These are phyloP conservation scores for Truncatella angustata DNA, from an alignment of 2,329 filamentous ascomycete species.

Conservation along the genomic window DNA sequence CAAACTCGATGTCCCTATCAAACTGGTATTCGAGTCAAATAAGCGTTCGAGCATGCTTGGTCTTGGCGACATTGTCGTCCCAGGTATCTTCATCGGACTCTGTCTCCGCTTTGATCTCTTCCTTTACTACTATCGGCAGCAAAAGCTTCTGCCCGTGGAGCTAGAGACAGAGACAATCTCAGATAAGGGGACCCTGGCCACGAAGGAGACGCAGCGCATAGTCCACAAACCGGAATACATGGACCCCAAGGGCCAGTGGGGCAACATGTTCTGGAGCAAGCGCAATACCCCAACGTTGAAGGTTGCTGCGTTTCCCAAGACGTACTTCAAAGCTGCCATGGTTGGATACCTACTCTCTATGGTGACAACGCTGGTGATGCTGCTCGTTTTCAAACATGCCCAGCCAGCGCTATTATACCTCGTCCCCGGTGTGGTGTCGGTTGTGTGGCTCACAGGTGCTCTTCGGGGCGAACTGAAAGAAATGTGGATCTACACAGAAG, in stretches of 20 bases:
- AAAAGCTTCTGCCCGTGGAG: constrained; percentile 44
- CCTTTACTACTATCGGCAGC: constrained; percentile 72
- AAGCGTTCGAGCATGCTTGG: constrained; percentile 79
- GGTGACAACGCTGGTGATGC: constrained; percentile 70
- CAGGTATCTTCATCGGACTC: constrained; percentile 85
- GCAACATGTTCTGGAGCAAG: constrained; percentile 75
- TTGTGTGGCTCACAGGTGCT: constrained; percentile 72
- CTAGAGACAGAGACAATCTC: constrained; percentile 28
- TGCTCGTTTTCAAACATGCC: constrained; percentile 75
- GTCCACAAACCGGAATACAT: constrained; percentile 52
- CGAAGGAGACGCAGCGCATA: constrained; percentile 38
- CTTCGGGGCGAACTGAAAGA: constrained; percentile 67
- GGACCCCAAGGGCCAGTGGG: constrained; percentile 72
- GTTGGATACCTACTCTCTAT: constrained; percentile 77
- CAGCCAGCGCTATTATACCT: constrained; percentile 92
- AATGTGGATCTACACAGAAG: constrained; percentile 84
- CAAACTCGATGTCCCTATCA: constrained; percentile 87
- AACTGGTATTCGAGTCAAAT: constrained; percentile 72
- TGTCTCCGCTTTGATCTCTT: constrained; percentile 91
- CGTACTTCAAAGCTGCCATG: constrained; percentile 79
- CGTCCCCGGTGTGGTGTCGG: constrained; percentile 77
- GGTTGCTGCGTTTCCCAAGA: constrained; percentile 67
- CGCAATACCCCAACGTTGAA: constrained; percentile 31
- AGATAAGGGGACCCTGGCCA: constrained; percentile 31
- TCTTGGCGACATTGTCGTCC: constrained; percentile 89